A percentile compares a stretch with the other conserved stretches of the same genome.
Conservation (phyloP, 768 basidiomycete genomes). For the Rossbeevera mucosa region DNA sequence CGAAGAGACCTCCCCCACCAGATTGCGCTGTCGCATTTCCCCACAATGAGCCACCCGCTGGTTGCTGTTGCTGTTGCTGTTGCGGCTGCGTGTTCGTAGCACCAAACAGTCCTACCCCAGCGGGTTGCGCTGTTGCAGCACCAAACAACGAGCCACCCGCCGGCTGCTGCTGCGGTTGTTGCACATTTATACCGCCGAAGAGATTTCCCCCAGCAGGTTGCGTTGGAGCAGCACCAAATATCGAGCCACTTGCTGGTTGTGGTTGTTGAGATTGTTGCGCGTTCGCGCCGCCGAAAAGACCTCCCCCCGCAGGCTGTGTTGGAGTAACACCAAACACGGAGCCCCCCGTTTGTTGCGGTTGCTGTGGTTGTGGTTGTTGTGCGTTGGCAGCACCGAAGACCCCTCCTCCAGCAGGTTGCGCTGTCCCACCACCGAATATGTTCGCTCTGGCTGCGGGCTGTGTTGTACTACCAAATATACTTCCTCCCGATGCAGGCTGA, state of each 20-base stretch:
- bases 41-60: no score
- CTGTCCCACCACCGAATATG: constrained; percentile 19
- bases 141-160: not conserved
- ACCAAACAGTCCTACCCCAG: constrained; percentile 1
- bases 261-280: not conserved
- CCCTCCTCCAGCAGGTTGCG: constrained; percentile 19
- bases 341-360: not conserved
- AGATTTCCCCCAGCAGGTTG: constrained; percentile 20
- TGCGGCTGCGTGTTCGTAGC: constrained; percentile 15
- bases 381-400: constrained; percentile 14
- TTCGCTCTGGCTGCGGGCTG: constrained; percentile 19
- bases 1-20: not conserved
- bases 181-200: constrained; percentile 10
- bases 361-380: not conserved
- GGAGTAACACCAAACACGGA: constrained; percentile 19
- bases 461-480: constrained; percentile 17
- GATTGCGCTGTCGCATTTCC: no score
- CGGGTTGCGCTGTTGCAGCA: not conserved
- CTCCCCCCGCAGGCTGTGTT: constrained; percentile 17
- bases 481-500: constrained; percentile 14
- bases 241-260: not conserved
- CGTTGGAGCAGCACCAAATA: constrained; percentile 20
- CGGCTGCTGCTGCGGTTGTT: not conserved
- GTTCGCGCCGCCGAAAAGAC: constrained; percentile 12
- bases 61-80: constrained; percentile 6